Percentiles rank a stretch among this genome's conserved stretches.
Conservation (phyloP, 306 rosid genomes). For the Cicer chorassanicum region DNA sequence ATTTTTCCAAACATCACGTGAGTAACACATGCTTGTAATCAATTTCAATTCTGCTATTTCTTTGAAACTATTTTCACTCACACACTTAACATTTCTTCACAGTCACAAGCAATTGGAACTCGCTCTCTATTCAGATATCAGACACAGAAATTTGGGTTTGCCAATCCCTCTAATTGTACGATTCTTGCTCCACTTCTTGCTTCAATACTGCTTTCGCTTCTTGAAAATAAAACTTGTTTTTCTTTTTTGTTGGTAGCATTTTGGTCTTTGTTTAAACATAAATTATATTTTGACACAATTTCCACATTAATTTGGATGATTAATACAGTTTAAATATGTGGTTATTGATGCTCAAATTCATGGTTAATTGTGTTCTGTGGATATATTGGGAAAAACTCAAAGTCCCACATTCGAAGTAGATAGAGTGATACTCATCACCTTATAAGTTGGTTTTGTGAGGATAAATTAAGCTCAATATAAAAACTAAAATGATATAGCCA, state of each 20-base stretch:
- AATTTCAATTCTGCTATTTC: neutral
- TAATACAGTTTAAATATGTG: too few species aligned
- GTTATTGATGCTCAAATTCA: too few species aligned
- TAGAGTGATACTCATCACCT: too few species aligned
- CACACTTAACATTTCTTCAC: conserved; percentile 12
- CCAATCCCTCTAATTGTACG: conserved; percentile 48
- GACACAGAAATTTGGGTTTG: conserved; percentile 32
- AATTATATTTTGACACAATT: too few species aligned
- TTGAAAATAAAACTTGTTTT: neutral
- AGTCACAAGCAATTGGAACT: conserved; percentile 39
- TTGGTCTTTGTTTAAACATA: neutral
- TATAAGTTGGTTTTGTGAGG: too few species aligned
- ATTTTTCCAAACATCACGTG: conserved; percentile 36
- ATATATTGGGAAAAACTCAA: too few species aligned
- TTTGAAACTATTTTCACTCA: neutral
- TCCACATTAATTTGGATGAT: too few species aligned
- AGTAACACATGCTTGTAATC: neutral
- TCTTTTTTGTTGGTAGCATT: neutral
- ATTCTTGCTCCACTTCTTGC: neutral
- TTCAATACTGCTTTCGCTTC: neutral
- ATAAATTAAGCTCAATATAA: too few species aligned
- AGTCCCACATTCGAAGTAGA: too few species aligned
- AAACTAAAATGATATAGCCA: too few species aligned
- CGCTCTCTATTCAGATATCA: conserved; percentile 32
- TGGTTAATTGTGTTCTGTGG: too few species aligned